Percentiles rank a stretch among this genome's conserved stretches.
Conservation (phyloP, 1,139 yeast species). For the Barnettozyma hawaiiensis region DNA sequence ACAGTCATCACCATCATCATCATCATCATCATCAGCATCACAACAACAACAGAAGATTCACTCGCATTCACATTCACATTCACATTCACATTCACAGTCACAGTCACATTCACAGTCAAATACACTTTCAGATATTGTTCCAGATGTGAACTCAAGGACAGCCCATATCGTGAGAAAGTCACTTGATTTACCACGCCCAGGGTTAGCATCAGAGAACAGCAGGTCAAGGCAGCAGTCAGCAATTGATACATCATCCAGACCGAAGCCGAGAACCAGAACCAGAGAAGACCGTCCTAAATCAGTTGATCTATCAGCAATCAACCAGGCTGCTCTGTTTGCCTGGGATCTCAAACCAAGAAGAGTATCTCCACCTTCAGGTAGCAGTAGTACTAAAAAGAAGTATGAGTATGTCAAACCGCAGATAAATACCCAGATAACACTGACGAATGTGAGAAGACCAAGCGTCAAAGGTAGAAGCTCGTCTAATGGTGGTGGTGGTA, state of each 20-base stretch:
- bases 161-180: conserved; percentile 19
- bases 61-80: background rate
- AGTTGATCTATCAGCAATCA: conserved; percentile 20
- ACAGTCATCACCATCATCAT: background rate
- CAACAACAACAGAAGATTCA: background rate
- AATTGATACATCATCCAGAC: background rate
- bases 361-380: conserved; percentile 14
- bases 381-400: conserved; percentile 8
- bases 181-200: conserved; percentile 18
- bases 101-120: no score
- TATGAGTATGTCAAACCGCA: conserved; percentile 24
- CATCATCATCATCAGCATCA: no score
- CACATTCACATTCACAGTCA: no score
- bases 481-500: background rate
- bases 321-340: conserved; percentile 27
- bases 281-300: conserved; percentile 22
- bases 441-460: conserved; percentile 16
- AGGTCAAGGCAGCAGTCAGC: background rate
- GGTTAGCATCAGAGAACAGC: conserved; percentile 7
- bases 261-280: no score
- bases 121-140: no score
- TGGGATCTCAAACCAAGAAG: conserved; percentile 24
- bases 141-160: background rate
- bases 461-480: background rate
- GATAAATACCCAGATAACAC: conserved; percentile 23